These are phyloP conservation scores for Cladorrhinum sp. DNA, from an alignment of 2,329 filamentous ascomycete species.

Conservation along the genomic window DNA sequence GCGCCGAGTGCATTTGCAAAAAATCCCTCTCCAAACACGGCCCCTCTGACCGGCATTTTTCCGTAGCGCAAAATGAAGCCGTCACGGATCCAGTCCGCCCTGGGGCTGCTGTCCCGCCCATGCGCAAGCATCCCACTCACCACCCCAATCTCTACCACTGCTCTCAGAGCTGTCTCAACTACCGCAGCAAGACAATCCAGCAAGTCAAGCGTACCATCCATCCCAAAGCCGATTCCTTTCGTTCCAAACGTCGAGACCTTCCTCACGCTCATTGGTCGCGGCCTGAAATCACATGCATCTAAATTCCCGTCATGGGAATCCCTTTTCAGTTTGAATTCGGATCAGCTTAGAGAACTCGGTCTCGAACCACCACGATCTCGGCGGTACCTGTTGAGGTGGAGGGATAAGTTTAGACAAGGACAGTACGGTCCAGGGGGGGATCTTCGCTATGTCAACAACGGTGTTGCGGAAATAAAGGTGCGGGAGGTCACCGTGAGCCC, in stretches of 20 bases:
- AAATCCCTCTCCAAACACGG: not conserved
- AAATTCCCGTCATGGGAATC: conserved; percentile 91
- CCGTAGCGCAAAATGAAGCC: conserved; percentile 30
- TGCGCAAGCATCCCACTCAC: conserved; percentile 29
- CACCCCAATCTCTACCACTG: conserved; percentile 19
- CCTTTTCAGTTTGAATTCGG: conserved; percentile 76
- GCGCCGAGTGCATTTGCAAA: not conserved
- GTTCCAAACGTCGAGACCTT: conserved; percentile 84
- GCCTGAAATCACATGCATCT: conserved; percentile 73
- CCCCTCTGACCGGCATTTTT: conserved; percentile 10
- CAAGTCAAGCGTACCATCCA: conserved; percentile 37
- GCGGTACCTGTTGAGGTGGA: conserved; percentile 82
- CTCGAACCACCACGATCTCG: conserved; percentile 81
- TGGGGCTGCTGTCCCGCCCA: conserved; percentile 32
- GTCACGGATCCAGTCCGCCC: conserved; percentile 29
- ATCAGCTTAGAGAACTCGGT: conserved; percentile 77
- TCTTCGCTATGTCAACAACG: conserved; percentile 64
- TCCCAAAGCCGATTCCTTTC: conserved; percentile 75
- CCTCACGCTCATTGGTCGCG: conserved; percentile 85
- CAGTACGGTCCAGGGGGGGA: conserved; percentile 81
- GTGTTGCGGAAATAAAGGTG: conserved; percentile 51
- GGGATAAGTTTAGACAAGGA: conserved; percentile 77
- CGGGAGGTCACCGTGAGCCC: conserved; percentile 36
- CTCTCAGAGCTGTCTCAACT: conserved; percentile 26
- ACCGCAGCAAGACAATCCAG: conserved; percentile 42